Percentiles rank a stretch among this genome's conserved stretches.
These are phyloP conservation scores for Phytophthora sojae DNA, from an alignment of 352 stramenopile genomes.

Conservation along the genomic window DNA sequence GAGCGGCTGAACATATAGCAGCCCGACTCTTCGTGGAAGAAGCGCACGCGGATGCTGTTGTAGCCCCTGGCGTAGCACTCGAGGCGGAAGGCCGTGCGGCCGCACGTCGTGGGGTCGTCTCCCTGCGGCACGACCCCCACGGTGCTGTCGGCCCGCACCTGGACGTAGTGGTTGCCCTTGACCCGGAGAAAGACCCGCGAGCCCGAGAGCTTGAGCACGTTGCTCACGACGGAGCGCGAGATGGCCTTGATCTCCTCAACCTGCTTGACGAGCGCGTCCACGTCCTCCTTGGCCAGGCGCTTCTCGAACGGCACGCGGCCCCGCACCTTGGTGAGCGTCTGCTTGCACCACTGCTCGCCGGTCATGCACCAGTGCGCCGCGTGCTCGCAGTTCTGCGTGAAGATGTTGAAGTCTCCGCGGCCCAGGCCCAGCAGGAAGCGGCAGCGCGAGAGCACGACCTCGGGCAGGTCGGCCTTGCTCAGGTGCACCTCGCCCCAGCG, in stretches of 20 bases:
- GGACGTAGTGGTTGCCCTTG: constrained; percentile 75
- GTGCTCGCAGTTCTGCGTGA: constrained; percentile 90
- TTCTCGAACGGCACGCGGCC: constrained; percentile 85
- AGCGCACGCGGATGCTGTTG: constrained; percentile 90
- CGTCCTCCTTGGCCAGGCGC: constrained; percentile 73
- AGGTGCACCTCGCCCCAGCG: constrained; percentile 89
- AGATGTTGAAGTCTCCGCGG: constrained; percentile 88
- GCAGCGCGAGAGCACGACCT: constrained; percentile 84
- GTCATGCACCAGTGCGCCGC: constrained; percentile 91
- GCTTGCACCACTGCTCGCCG: constrained; percentile 90
- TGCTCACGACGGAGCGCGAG: constrained; percentile 71
- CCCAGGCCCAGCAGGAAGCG: constrained; percentile 85
- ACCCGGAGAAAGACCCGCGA: constrained; percentile 73
- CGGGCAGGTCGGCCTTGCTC: constrained; percentile 81
- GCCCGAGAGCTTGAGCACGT: constrained; percentile 69
- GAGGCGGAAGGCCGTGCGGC: constrained; percentile 74
- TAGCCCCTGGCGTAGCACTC: constrained; percentile 84
- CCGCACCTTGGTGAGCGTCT: constrained; percentile 77
- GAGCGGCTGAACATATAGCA: constrained; percentile 88
- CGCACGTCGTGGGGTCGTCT: constrained; percentile 52
- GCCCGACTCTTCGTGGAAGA: constrained; percentile 71
- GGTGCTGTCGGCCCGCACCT: constrained; percentile 53
- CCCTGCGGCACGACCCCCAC: constrained; percentile 64
- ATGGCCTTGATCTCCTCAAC: constrained; percentile 82
- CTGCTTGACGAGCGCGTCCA: constrained; percentile 72